A percentile compares a stretch with the other conserved stretches of the same genome.
Conservation (phyloP, 2,329 filamentous ascomycete species). For the Fusarium multiceps region DNA sequence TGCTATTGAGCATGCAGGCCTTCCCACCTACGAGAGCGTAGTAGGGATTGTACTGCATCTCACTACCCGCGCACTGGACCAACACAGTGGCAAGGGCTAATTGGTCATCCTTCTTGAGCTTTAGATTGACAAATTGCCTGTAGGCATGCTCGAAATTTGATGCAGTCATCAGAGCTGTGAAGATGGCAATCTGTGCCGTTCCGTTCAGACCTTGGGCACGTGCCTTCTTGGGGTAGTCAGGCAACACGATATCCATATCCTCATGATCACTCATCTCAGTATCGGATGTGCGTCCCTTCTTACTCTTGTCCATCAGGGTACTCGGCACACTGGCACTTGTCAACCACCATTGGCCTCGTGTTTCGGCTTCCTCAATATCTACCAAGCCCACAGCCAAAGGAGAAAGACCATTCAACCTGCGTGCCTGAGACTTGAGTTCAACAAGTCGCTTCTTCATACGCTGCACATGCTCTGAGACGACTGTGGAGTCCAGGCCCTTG, state of each 20-base stretch:
- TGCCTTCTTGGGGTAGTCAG: constrained; percentile 79
- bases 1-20: constrained; percentile 76
- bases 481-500: constrained; percentile 73
- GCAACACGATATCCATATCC: constrained; percentile 62
- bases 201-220: constrained; percentile 88
- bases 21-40: constrained; percentile 87
- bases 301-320: constrained; percentile 41
- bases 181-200: constrained; percentile 88
- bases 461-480: constrained; percentile 83
- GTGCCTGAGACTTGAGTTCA: constrained; percentile 70
- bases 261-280: constrained; percentile 54
- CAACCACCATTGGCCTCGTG: constrained; percentile 97
- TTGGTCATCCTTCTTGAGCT: constrained; percentile 86
- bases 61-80: constrained; percentile 85
- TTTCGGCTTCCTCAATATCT: constrained; percentile 86
- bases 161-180: constrained; percentile 88
- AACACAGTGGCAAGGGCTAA: constrained; percentile 89
- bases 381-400: constrained; percentile 83
- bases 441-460: constrained; percentile 91
- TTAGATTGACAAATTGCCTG: constrained; percentile 80
- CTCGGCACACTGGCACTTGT: constrained; percentile 90
- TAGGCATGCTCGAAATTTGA: constrained; percentile 87
- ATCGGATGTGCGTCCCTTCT: constrained; percentile 26
- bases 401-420: constrained; percentile 76
- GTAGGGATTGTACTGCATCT: constrained; percentile 89